Evolutionary conservation across 441 rosid species (phyloP).

Genomic region (Gossypium davidsonii): DNA sequence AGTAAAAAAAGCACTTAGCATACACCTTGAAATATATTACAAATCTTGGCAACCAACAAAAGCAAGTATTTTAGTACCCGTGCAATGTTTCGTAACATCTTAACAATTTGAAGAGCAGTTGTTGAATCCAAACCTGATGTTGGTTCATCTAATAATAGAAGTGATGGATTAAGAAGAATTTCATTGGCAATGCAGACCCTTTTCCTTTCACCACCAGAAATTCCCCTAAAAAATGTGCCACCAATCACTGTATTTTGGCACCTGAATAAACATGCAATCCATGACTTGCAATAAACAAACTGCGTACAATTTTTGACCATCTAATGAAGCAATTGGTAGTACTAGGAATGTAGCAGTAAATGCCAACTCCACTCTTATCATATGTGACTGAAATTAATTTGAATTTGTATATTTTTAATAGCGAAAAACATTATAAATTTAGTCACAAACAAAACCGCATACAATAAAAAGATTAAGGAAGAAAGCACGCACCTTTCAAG

Average conservation of each 20-base stretch:
- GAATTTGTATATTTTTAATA: neutral
- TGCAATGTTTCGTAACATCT: slow-evolving; percentile 21
- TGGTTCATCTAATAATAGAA: slow-evolving; percentile 36
- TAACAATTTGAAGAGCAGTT: slow-evolving; percentile 15
- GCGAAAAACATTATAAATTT: neutral
- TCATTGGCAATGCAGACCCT: slow-evolving; percentile 36
- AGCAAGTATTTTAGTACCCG: slow-evolving; percentile 11
- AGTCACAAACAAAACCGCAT: neutral
- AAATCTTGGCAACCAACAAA: neutral
- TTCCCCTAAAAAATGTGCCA: slow-evolving; percentile 23
- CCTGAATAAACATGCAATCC: slow-evolving; percentile 13
- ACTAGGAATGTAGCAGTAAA: neutral
- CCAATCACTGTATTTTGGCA: slow-evolving; percentile 28
- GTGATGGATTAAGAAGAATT: slow-evolving; percentile 34
- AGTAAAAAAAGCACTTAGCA: neutral
- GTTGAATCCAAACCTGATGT: slow-evolving; percentile 38
- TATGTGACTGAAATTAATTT: neutral
- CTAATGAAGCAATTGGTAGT: neutral
- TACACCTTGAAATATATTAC: neutral
- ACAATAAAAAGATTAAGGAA: neutral
- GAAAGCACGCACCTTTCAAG: slow-evolving; percentile 25
- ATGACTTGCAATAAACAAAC: neutral
- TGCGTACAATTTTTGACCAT: neutral
- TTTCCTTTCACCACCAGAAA: slow-evolving; percentile 40
- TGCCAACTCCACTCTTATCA: neutral